Evolutionary conservation across 2,329 filamentous ascomycete species (phyloP).

Genomic region (Pseudogymnoascus sp.): DNA sequence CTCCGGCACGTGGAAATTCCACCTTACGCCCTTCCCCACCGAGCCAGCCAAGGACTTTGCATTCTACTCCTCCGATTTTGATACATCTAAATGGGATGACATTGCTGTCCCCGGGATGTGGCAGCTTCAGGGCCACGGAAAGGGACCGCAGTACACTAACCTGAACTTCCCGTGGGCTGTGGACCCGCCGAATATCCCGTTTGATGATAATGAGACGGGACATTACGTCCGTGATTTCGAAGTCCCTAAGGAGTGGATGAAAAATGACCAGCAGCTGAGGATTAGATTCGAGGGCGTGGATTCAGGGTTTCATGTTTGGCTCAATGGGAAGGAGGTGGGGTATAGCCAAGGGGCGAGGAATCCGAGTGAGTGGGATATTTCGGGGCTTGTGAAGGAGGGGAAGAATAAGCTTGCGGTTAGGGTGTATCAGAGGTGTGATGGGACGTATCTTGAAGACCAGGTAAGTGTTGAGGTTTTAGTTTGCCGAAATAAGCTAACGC

Average conservation of each 20-base stretch:
- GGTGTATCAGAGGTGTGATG: slow-evolving; percentile 51
- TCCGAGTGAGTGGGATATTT: slow-evolving; percentile 52
- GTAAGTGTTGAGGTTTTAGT: slow-evolving; percentile 17
- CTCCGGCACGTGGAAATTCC: slow-evolving; percentile 26
- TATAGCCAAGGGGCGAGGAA: slow-evolving; percentile 52
- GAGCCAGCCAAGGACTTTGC: slow-evolving; percentile 17
- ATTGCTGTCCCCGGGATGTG: slow-evolving; percentile 49
- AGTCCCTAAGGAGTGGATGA: slow-evolving; percentile 34
- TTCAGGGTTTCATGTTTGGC: slow-evolving; percentile 48
- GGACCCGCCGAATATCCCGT: slow-evolving; percentile 45
- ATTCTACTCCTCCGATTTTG: slow-evolving; percentile 12
- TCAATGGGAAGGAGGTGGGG: slow-evolving; percentile 48
- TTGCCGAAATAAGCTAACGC: neutral
- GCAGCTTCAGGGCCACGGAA: slow-evolving; percentile 49
- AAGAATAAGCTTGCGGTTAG: slow-evolving; percentile 42
- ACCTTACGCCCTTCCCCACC: slow-evolving; percentile 22
- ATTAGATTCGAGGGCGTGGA: slow-evolving; percentile 53
- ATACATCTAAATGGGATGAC: slow-evolving; percentile 35
- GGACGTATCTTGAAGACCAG: slow-evolving; percentile 49
- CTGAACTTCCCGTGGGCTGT: slow-evolving; percentile 46
- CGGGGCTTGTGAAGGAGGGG: slow-evolving; percentile 32
- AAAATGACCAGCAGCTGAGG: slow-evolving; percentile 33
- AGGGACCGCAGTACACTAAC: slow-evolving; percentile 41
- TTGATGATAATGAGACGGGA: slow-evolving; percentile 45
- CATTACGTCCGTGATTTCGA: slow-evolving; percentile 43